A percentile compares a stretch with the other conserved stretches of the same genome.
Conservation (phyloP, 2,329 filamentous ascomycete species). For the Malbranchea zuffiana region DNA sequence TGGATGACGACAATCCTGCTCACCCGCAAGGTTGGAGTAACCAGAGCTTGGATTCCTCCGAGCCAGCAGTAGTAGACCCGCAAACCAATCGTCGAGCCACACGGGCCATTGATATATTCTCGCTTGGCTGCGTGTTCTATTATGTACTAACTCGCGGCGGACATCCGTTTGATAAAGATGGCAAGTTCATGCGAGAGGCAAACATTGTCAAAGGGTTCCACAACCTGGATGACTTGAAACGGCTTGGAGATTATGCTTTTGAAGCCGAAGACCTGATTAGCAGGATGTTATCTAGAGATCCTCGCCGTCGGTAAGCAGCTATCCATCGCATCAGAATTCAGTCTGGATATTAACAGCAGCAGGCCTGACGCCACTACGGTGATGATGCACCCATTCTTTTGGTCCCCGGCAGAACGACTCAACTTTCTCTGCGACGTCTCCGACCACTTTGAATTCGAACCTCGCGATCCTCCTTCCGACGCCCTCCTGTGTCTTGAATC, state of each 20-base stretch:
- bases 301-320: conserved; percentile 47
- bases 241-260: conserved; percentile 69
- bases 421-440: conserved; percentile 92
- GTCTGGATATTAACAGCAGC: background rate
- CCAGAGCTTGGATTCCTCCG: conserved; percentile 35
- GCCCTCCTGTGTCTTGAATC: conserved; percentile 51
- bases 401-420: conserved; percentile 77
- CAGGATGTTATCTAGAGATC: conserved; percentile 62
- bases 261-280: conserved; percentile 81
- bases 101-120: conserved; percentile 94
- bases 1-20: conserved; percentile 56
- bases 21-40: conserved; percentile 23
- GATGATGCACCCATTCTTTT: conserved; percentile 94
- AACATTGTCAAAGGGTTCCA: conserved; percentile 90
- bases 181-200: conserved; percentile 88
- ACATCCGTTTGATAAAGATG: conserved; percentile 89
- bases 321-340: background rate
- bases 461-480: conserved; percentile 65
- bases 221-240: conserved; percentile 58
- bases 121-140: conserved; percentile 93
- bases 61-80: conserved; percentile 44
- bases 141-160: conserved; percentile 90
- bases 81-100: conserved; percentile 67
- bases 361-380: conserved; percentile 64
- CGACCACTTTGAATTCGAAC: conserved; percentile 91